Conservation (phyloP, 768 basidiomycete species). For the Russula compacta region DNA sequence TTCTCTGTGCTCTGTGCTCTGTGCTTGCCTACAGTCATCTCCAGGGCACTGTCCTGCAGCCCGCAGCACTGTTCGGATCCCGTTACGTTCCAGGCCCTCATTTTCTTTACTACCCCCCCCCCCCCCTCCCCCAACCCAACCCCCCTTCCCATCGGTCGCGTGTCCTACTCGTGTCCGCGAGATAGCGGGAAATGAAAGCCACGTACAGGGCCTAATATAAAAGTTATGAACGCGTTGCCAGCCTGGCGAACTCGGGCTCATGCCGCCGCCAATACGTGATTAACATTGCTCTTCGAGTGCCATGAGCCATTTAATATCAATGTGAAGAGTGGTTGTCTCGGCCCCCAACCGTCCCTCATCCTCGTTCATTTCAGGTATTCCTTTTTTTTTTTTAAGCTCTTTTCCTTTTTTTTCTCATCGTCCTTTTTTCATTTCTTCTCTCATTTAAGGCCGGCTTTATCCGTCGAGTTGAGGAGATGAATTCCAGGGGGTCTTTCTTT, state of each 20-base stretch:
- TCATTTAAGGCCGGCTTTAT: not conserved
- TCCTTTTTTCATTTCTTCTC: not conserved
- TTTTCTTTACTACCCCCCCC: not conserved
- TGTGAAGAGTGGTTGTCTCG: constrained; percentile 6
- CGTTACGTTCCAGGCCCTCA: constrained; percentile 8
- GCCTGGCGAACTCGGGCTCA: not conserved
- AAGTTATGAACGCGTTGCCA: not conserved
- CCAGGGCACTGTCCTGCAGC: not conserved
- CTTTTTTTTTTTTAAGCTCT: not conserved
- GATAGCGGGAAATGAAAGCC: constrained; percentile 7
- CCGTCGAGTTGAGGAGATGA: not conserved
- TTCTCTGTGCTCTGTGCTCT: not conserved
- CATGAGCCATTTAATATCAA: not conserved
- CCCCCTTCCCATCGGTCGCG: not conserved
- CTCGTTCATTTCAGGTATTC: not conserved
- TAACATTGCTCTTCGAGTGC: not conserved
- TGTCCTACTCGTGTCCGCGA: constrained; percentile 5
- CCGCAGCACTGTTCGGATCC: not conserved
- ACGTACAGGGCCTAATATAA: not conserved
- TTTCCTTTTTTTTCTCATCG: not conserved
- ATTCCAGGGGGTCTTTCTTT: too few species aligned
- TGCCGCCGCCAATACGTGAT: not conserved
- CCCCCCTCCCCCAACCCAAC: not conserved
- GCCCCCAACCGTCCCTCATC: not conserved
- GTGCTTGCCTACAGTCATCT: constrained; percentile 8